Conservation (phyloP, 768 basidiomycete species). For the Termitomyces sp. region DNA sequence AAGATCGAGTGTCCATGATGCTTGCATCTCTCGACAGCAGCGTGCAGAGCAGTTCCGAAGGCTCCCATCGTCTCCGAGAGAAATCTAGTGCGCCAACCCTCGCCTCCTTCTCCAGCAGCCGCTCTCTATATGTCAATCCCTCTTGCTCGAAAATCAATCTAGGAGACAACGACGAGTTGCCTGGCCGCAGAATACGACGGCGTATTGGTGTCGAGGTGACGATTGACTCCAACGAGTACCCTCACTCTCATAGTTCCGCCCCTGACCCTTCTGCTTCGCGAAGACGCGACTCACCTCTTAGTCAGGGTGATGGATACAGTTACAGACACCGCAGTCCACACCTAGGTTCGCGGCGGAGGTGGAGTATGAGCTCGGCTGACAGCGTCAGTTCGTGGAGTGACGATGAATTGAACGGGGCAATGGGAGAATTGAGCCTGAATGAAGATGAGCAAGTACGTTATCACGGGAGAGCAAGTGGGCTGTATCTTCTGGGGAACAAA, state of each 20-base stretch:
- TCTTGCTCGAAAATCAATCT: conserved; percentile 5
- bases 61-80: not conserved
- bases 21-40: conserved; percentile 15
- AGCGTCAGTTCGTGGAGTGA: conserved; percentile 33
- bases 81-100: conserved; percentile 9
- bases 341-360: conserved; percentile 10
- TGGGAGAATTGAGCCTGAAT: conserved; percentile 84
- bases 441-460: conserved; percentile 85
- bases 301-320: conserved; percentile 6
- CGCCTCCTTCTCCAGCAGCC: not conserved
- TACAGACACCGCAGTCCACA: not conserved
- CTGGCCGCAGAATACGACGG: conserved; percentile 45
- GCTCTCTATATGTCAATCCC: conserved; percentile 15
- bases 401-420: conserved; percentile 56
- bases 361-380: conserved; percentile 30
- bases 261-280: conserved; percentile 20
- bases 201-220: conserved; percentile 35
- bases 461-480: conserved; percentile 81
- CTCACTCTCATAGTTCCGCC: conserved; percentile 14
- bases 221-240: conserved; percentile 16
- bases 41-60: not conserved
- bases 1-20: conserved; percentile 57
- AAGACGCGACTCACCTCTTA: conserved; percentile 2
- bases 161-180: conserved; percentile 27
- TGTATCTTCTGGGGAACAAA: conserved; percentile 66